Evolutionary conservation across 176 grass and related monocot species (phyloP).

Genomic region (Carex pumila): DNA sequence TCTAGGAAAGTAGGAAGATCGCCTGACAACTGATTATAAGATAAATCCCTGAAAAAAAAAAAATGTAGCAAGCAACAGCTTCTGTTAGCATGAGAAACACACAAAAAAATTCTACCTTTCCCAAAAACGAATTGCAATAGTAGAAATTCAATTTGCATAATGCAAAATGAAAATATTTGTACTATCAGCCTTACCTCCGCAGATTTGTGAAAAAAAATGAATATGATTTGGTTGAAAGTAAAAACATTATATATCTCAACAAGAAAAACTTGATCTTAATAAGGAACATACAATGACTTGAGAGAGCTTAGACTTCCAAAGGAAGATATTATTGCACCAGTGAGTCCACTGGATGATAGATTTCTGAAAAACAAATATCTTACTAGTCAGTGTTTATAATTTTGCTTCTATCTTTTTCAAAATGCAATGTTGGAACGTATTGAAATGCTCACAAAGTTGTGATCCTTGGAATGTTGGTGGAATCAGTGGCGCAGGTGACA

Average conservation of each 20-base stretch:
- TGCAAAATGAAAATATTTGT: background rate
- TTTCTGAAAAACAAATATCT: constrained; percentile 24
- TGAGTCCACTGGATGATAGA: constrained; percentile 27
- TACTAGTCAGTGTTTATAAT: background rate
- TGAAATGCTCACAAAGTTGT: background rate
- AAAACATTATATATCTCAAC: background rate
- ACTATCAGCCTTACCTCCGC: background rate
- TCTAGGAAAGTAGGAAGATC: constrained; percentile 36
- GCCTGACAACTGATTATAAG: constrained; percentile 40
- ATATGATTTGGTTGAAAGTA: background rate
- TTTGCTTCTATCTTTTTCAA: background rate
- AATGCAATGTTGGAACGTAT: background rate
- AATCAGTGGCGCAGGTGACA: no score
- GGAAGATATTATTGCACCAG: constrained; percentile 14
- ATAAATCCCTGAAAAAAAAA: constrained; percentile 42
- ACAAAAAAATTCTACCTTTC: no score
- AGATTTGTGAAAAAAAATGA: background rate
- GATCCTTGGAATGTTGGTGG: no score
- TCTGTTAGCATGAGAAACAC: background rate
- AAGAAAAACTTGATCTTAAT: background rate
- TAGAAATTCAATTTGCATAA: background rate
- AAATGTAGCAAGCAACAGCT: background rate
- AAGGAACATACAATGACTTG: constrained; percentile 25
- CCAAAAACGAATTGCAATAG: background rate
- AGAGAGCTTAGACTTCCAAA: constrained; percentile 34